Base-by-base conservation (phyloP, 2,329 filamentous ascomycete genomes). In the Neocatenulostroma microsporum region DNA sequence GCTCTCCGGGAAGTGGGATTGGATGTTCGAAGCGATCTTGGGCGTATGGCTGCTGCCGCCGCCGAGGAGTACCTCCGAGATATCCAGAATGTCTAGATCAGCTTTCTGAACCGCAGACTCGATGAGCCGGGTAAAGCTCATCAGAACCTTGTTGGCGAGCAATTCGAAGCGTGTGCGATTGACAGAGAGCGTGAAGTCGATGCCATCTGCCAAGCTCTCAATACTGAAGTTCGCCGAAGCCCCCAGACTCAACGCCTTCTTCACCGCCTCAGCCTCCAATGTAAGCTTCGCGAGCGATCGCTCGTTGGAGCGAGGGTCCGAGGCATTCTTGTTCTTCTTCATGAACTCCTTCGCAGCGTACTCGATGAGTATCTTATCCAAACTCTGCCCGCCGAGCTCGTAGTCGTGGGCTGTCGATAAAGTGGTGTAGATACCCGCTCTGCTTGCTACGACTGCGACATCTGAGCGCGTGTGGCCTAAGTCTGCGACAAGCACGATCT, bases 281-380 rank as follows among this genome's bases (percentile, higher is more conserved):
- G 86, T 89, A 49, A 98, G 72, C 74, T 96, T 98, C 44, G 91
- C 88, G 53, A 95, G 68, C 54, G 83, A 82, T 54, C 80, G 80
- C 37, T 80, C 72, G 60, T 91, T 85, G 57, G 80, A 74, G 51
- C 88, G 77, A 15, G 91, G 91, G 63, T 96, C 91, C 27, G 48
- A 46, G 21, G 55, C 48, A 40, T 77, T 77, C 68, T 80, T 82
- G 75, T 96, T 78, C 74, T 94, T 94, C 77, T 98, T 96, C 58
- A 91, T 76, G 68, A 98, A 98, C 66, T 98, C 91, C 74, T 98
- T 98, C 53, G 89, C 84, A 53, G 96, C 95, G 72, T 95, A 82
- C 61, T 98, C 89, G 61, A 94, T 84, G 41, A 98, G 74, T 33
- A 89, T 82, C 61, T 91, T 76, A 69, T 98, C 91, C 39, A 98